These are phyloP conservation scores for Calcarisporium arbuscula DNA, from an alignment of 2,329 filamentous ascomycete genomes.

Conservation along the genomic window DNA sequence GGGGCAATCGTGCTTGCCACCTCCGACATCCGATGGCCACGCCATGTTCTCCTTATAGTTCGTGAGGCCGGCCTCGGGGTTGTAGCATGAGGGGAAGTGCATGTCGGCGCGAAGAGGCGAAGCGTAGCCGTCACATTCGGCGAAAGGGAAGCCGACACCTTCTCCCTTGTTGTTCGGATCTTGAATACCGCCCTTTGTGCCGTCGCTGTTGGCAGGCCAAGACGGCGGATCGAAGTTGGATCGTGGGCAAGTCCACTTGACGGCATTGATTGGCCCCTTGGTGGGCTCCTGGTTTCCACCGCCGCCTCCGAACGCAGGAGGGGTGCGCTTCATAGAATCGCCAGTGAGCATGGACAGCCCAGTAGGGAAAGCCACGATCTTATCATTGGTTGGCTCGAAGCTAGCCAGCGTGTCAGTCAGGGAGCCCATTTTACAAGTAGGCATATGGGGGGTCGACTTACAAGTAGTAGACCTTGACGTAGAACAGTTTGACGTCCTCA, in stretches of 20 bases:
- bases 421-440: neutral
- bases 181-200: conserved; percentile 46
- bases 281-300: conserved; percentile 44
- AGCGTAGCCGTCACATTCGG: conserved; percentile 57
- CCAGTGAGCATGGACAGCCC: conserved; percentile 69
- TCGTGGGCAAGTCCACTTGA: conserved; percentile 57
- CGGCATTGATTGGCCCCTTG: conserved; percentile 44
- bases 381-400: conserved; percentile 58
- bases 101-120: conserved; percentile 60
- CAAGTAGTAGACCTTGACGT: conserved; percentile 75
- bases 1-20: conserved; percentile 49
- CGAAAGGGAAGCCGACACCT: conserved; percentile 62
- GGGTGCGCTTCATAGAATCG: conserved; percentile 50
- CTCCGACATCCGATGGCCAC: conserved; percentile 45
- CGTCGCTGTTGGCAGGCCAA: conserved; percentile 50
- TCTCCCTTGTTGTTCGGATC: conserved; percentile 48
- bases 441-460: conserved; percentile 24
- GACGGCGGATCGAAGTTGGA: conserved; percentile 38
- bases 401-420: conserved; percentile 20
- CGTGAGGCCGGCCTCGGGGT: conserved; percentile 52
- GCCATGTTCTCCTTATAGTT: conserved; percentile 61
- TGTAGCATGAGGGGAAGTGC: conserved; percentile 70
- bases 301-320: conserved; percentile 48
- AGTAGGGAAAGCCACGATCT: conserved; percentile 62
- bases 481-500: conserved; percentile 61